Base-by-base conservation (phyloP, 768 basidiomycete species). In the Boletus subcaerulescens region DNA sequence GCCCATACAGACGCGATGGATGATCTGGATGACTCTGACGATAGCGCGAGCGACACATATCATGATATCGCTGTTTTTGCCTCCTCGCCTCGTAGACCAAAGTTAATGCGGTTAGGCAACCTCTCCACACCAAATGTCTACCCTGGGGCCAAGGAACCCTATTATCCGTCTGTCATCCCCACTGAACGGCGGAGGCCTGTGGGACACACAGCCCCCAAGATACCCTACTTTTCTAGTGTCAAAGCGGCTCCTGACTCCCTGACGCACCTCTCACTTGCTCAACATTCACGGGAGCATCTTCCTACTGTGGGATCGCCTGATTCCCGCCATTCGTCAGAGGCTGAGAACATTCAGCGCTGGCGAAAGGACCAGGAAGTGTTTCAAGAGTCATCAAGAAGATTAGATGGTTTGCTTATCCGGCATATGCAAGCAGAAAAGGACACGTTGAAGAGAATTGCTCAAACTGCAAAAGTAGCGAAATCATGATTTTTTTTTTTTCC, bases 391-490 rank as follows among this genome's bases (percentile, higher is more conserved):
- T 67, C 86, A 56, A 77, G 73, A 71, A 81, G 77, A 71, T 72
- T 93, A 59, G 89, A 93, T 66, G 91, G 89, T 57, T 80, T 93
- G 83, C 73, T 93, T 49, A 73, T 84, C 50, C 84, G 87, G 68
- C 91, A 93, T 67, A 87, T 93, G 76, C 87, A 89, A 72, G 79
- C 85, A 49, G 91, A 93, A 73, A 85, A 84, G 73, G 87, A 91
- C 64, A 85, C 82, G 33, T 77, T 93, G 62, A 87, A 81, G 74
- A 78, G 83, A 72, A 91, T 93, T 66, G 85, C 91, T 49, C 71
- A 66, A 61, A 77, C 72, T 57, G 69, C 70, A 59, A 71, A 71
- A 65, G 71, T 73, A 65, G 33, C 67, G 39, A 62, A 65, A 39
- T 36, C 59, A 61, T 71, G 62, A 69, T 49, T 47, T 36, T 52